Conservation (phyloP, 2,329 filamentous ascomycete genomes). For the Nothopassalora personata region DNA sequence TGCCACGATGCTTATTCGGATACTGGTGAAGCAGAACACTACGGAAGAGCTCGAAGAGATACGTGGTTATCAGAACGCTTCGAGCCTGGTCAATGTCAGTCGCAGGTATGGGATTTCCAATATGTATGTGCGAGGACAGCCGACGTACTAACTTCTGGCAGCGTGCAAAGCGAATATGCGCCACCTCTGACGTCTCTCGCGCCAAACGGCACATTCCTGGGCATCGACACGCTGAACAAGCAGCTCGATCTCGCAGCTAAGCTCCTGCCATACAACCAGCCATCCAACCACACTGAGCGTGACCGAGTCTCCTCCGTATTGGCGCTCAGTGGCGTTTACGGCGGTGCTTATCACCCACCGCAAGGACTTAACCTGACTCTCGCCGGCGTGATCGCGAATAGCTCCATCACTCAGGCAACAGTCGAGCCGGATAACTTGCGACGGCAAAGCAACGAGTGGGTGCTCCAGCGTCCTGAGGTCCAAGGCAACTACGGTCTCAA, state of each 20-base stretch:
- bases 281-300: conserved; percentile 3
- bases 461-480: neutral
- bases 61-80: conserved; percentile 8
- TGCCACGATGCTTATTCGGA: conserved; percentile 16
- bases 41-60: conserved; percentile 1
- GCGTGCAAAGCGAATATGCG: neutral
- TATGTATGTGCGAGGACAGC: too few species aligned
- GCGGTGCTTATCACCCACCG: conserved; percentile 2
- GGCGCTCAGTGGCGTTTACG: conserved; percentile 6
- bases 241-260: conserved; percentile 10
- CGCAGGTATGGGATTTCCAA: neutral
- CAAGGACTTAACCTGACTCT: conserved; percentile 12
- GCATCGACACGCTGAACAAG: conserved; percentile 2
- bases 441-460: conserved; percentile 5
- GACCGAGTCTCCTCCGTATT: conserved; percentile 7
- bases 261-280: conserved; percentile 11
- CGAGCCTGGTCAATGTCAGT: neutral
- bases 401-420: conserved; percentile 4
- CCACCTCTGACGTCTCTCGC: conserved; percentile 2
- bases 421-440: conserved; percentile 1
- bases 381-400: conserved; percentile 9
- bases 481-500: conserved; percentile 6
- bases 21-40: conserved; percentile 11
- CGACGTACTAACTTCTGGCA: neutral
- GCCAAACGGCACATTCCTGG: conserved; percentile 6